Evolutionary conservation across 352 stramenopile genomes (phyloP).

Genomic region (Phytopythium chamaehyphon): DNA sequence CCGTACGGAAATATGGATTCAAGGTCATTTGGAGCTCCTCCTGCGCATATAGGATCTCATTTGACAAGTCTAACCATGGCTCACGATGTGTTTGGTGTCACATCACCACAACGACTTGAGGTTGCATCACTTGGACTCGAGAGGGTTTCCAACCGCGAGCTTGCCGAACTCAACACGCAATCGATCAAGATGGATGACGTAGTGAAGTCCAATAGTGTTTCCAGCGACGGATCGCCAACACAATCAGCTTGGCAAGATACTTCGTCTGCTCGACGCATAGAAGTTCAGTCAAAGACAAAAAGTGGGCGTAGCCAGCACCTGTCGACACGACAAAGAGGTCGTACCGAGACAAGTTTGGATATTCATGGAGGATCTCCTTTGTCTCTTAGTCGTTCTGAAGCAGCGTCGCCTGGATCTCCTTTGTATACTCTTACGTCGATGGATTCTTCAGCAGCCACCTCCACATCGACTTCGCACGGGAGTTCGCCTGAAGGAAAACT

Average conservation of each 20-base stretch:
- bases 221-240: background rate
- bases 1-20: slow-evolving; percentile 8
- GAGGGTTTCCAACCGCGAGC: slow-evolving; percentile 35
- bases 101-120: slow-evolving; percentile 2
- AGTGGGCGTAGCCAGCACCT: background rate
- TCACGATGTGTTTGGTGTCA: slow-evolving; percentile 14
- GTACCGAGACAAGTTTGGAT: background rate
- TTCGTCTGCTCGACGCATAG: slow-evolving; percentile 4
- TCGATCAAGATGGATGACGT: slow-evolving; percentile 52
- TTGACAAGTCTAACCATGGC: slow-evolving; percentile 24
- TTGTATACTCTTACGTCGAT: background rate
- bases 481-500: background rate
- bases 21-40: background rate
- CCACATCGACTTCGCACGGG: slow-evolving; percentile 1
- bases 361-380: background rate
- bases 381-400: background rate
- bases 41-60: slow-evolving; percentile 17
- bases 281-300: slow-evolving; percentile 4
- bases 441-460: background rate
- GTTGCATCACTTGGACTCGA: slow-evolving; percentile 6
- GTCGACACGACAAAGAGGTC: background rate
- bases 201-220: background rate
- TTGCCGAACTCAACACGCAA: slow-evolving; percentile 67
- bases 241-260: slow-evolving; percentile 1
- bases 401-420: background rate